A percentile compares a stretch with the other conserved stretches of the same genome.
Conservation (phyloP, 2,329 filamentous ascomycete genomes). For the Aureobasidium sp. region DNA sequence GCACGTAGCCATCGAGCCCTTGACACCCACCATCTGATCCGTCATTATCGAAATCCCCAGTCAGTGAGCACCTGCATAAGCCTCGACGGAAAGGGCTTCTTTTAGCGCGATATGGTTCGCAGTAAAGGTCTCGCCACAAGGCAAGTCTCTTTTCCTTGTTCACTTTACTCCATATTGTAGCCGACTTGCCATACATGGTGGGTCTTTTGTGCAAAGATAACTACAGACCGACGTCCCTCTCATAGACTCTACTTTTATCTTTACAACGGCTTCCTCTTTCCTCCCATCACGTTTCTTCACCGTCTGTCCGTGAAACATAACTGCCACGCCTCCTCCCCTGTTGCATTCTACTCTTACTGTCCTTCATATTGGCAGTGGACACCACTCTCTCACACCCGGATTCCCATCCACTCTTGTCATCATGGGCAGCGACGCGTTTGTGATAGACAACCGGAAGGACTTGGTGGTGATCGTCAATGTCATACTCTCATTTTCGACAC, state of each 20-base stretch:
- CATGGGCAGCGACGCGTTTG: constrained; percentile 2
- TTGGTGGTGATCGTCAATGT: constrained; percentile 10
- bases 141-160: constrained; percentile 3
- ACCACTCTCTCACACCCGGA: background rate
- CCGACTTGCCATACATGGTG: constrained; percentile 5
- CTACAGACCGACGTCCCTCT: constrained; percentile 1
- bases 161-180: background rate
- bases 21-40: background rate
- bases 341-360: background rate
- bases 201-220: constrained; percentile 7
- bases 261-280: constrained; percentile 2
- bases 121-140: constrained; percentile 11
- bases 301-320: constrained; percentile 5
- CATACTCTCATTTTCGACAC: constrained; percentile 1
- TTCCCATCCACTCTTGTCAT: background rate
- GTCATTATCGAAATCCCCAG: constrained; percentile 6
- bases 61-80: constrained; percentile 11
- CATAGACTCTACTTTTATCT: constrained; percentile 3
- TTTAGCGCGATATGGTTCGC: constrained; percentile 8
- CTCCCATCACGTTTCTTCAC: constrained; percentile 4
- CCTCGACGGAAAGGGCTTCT: background rate
- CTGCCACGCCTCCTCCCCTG: background rate
- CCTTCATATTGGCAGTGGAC: background rate
- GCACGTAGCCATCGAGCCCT: constrained; percentile 5
- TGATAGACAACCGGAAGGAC: constrained; percentile 6